A percentile compares a stretch with the other conserved stretches of the same genome.
phyloP scores from a whole-genome alignment of 441 rosid species.

The Gossypium gossypioides region DNA sequence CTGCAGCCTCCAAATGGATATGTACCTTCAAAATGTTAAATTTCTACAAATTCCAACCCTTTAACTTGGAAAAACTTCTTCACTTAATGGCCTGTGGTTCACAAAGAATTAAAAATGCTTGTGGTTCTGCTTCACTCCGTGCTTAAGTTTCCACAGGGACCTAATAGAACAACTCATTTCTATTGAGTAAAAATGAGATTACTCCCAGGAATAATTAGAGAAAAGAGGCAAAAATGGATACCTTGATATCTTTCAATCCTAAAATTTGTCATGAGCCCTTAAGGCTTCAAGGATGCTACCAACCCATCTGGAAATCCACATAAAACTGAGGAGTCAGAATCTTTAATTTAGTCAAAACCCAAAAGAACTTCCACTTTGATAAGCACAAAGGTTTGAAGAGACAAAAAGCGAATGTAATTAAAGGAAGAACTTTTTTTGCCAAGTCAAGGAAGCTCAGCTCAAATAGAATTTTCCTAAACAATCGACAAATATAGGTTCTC shows the following conservation, averaged over 20 bases:
- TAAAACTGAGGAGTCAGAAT: conserved; percentile 4
- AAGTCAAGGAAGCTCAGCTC: conserved; percentile 5
- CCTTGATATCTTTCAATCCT: conserved; percentile 21
- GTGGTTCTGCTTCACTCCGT: not conserved
- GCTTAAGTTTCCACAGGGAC: not conserved
- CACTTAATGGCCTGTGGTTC: not conserved
- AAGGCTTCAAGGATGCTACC: conserved; percentile 68
- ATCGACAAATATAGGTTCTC: not conserved
- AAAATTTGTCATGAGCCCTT: conserved; percentile 29
- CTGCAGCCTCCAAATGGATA: conserved; percentile 2
- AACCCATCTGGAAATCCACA: conserved; percentile 57
- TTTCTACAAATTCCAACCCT: conserved; percentile 7
- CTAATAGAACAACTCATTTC: conserved; percentile 11
- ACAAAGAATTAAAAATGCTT: conserved; percentile 5
- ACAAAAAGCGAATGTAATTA: not conserved
- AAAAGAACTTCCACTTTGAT: not conserved
- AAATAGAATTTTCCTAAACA: not conserved
- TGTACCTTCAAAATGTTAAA: not conserved
- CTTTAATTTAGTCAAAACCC: conserved; percentile 7
- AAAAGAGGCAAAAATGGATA: not conserved
- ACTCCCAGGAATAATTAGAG: not conserved
- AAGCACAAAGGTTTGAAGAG: not conserved
- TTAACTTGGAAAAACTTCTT: conserved; percentile 9
- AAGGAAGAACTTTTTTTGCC: not conserved
- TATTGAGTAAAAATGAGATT: not conserved